Evolutionary conservation across 208 protist genomes (phyloP).

Genomic region (Phytomonas sp.): DNA sequence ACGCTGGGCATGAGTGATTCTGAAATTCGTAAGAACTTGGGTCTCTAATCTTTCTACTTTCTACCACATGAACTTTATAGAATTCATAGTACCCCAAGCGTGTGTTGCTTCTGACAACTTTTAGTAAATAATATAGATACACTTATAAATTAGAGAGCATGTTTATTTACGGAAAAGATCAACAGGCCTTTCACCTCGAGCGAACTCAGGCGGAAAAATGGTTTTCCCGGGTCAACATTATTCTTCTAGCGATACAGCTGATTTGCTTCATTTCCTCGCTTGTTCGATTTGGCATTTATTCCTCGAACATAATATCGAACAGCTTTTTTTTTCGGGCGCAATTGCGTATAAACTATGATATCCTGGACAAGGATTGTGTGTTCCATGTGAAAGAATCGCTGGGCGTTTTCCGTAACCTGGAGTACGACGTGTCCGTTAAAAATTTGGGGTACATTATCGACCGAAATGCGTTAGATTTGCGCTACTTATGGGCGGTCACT

Average conservation of each 20-base stretch:
- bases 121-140: conserved; percentile 5
- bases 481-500: conserved; percentile 50
- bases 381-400: conserved; percentile 27
- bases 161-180: conserved; percentile 80
- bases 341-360: conserved; percentile 30
- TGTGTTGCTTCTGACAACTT: neutral
- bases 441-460: conserved; percentile 75
- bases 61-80: neutral
- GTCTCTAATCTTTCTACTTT: neutral
- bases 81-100: neutral
- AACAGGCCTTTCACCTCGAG: conserved; percentile 62
- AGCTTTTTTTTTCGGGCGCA: conserved; percentile 33
- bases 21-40: neutral
- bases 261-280: conserved; percentile 52
- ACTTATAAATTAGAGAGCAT: conserved; percentile 17
- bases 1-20: neutral
- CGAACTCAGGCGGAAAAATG: conserved; percentile 59
- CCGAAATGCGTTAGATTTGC: conserved; percentile 49
- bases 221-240: conserved; percentile 50
- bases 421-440: conserved; percentile 23
- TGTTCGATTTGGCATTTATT: conserved; percentile 33
- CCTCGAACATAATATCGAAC: conserved; percentile 51
- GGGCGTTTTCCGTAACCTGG: conserved; percentile 52
- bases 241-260: conserved; percentile 51
- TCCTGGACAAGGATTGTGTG: conserved; percentile 20